Base-by-base conservation (phyloP, 495 filamentous ascomycete species). In the Coniosporium apollinis region DNA sequence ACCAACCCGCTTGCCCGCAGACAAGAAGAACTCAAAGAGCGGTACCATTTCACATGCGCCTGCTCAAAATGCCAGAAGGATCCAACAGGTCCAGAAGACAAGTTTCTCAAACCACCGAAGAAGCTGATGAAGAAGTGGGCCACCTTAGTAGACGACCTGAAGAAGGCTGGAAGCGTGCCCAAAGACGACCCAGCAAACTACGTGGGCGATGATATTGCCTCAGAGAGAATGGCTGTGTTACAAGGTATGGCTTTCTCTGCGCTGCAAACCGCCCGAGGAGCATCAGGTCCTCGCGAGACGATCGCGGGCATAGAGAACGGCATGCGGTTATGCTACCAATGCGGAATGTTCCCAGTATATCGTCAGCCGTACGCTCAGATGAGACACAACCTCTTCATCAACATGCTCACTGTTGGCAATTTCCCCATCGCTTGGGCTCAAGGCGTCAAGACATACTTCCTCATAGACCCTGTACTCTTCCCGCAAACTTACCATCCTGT, bases 1-100 rank as follows among this genome's bases (percentile, higher is more conserved):
- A 76, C 67, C 0, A 61, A 65, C 21, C 65, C 70, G 0, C 51
- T 54, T 7, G 25, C 49, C 3, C 50, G 54, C 5, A 67, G 71
- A 1, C 65, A 63, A 16, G 45, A 50, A 6, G 61, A 75, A 36
- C 60, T 85, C 1, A 49, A 52, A 21, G 58, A 60, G 10, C 61
- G 66, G 18, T 80, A 76, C 52, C 76, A 71, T 53, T 82, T 84
- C 54, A 54, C 56, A 34, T 85, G 79, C 52, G 37, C 33, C 22
- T 85, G 79, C 52, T 30, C 51, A 5, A 66, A 64, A 39, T 81
- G 72, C 48, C 38, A 43, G 11, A 39, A 46, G 18, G 60, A 49
- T 6, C 44, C 50, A 34, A 29, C 34, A 28, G 25, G 40, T 38
- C 25, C 16, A 5, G 43, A 52, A 38, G 53, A 56, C 32, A 28